Conservation (phyloP, 257 asterid species). For the Striga asiatica region DNA sequence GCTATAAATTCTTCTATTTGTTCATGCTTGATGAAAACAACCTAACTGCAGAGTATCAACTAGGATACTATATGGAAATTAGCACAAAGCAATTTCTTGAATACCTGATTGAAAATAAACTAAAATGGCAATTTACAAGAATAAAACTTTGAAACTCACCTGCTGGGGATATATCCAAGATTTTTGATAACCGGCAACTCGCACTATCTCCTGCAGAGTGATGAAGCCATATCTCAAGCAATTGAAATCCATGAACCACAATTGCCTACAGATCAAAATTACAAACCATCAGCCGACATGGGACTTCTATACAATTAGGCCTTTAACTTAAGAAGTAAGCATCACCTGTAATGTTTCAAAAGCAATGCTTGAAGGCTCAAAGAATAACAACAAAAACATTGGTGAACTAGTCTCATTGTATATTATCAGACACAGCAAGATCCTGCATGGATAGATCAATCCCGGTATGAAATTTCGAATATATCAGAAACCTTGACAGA, state of each 20-base stretch:
- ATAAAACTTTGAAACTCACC: conserved; percentile 25
- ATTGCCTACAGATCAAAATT: conserved; percentile 45
- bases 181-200: conserved; percentile 47
- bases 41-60: neutral
- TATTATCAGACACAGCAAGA: conserved; percentile 38
- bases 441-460: conserved; percentile 31
- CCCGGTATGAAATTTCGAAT: conserved; percentile 10
- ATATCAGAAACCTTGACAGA: neutral
- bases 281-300: conserved; percentile 16
- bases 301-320: neutral
- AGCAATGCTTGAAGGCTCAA: conserved; percentile 81
- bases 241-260: conserved; percentile 81
- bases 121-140: neutral
- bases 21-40: neutral
- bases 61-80: neutral
- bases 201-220: conserved; percentile 47
- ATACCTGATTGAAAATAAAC: neutral
- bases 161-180: conserved; percentile 54
- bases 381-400: conserved; percentile 50
- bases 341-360: conserved; percentile 85
- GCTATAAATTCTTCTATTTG: neutral
- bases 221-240: conserved; percentile 75
- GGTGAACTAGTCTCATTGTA: conserved; percentile 40
- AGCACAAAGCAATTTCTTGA: neutral
- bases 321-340: neutral